Percentiles rank a stretch among this genome's conserved stretches.
These are phyloP conservation scores for Rauvolfia tetraphylla DNA, from an alignment of 257 asterid species.

Conservation along the genomic window DNA sequence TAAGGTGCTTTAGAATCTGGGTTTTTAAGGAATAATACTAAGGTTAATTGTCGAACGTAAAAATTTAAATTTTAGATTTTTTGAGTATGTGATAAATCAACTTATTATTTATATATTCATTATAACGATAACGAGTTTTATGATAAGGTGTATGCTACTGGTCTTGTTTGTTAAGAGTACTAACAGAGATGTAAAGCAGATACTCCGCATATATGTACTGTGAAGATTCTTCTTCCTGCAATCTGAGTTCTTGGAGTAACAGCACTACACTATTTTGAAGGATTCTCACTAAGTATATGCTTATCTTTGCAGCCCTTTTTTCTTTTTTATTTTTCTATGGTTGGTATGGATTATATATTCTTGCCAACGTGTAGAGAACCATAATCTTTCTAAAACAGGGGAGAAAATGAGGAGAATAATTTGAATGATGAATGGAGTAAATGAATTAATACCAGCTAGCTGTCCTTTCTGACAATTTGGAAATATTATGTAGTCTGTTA, in stretches of 20 bases:
- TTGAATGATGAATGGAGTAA: conserved; percentile 8
- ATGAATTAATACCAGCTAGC: conserved; percentile 3
- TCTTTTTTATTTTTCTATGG: neutral
- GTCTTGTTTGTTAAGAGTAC: too few relatives aligned
- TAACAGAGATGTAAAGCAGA: conserved; percentile 7
- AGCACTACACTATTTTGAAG: neutral
- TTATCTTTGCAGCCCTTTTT: conserved; percentile 14
- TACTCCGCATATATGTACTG: neutral
- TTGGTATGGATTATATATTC: conserved; percentile 11
- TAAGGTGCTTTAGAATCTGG: neutral
- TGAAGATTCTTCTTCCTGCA: neutral
- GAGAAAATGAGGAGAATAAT: conserved; percentile 7
- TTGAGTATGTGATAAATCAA: too few relatives aligned
- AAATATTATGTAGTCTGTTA: neutral
- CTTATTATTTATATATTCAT: too few relatives aligned
- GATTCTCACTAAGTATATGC: conserved; percentile 10
- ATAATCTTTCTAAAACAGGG: neutral
- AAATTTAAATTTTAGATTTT: too few relatives aligned
- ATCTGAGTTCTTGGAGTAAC: neutral
- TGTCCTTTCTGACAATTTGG: conserved; percentile 10
- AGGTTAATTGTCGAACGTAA: too few relatives aligned
- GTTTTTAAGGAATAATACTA: too few relatives aligned
- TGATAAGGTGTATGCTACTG: too few relatives aligned
- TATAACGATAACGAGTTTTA: too few relatives aligned
- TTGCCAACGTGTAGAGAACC: conserved; percentile 13